Base-by-base conservation (phyloP, 1,284 basidiomycete genomes). In the Ganoderma leucocontextum region DNA sequence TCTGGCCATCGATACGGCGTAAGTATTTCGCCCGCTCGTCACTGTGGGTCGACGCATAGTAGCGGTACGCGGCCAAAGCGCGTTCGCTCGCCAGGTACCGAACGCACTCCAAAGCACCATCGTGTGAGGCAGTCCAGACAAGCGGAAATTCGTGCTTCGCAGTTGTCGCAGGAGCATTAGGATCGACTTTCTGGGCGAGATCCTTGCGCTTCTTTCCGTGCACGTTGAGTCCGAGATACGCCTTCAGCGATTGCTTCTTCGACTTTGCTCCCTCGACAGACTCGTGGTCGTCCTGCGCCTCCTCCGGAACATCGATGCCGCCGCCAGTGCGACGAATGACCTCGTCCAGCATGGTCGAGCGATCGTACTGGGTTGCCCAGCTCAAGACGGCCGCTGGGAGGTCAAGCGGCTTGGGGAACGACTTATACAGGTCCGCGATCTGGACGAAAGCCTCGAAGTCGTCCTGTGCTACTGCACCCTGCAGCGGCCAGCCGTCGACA, bases 191-290 rank as follows among this genome's bases (percentile, higher is more conserved):
- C 67, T 73, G 77, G 0, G 84, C 85, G 13, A 88, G 79, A 71
- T 89, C 87, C 38, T 81, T 81, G 4, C 86, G 80, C 73, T 89
- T 89, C 80, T 87, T 88, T 12, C 88, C 88, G 69, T 88, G 86
- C 19, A 89, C 86, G 64, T 84, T 84, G 52, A 90, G 78, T 0
- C 88, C 88, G 22, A 87, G 83, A 72, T 89, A 90, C 0, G 84
- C 67, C 71, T 81, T 84, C 72, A 81, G 82, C 6, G 68, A 41
- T 4, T 39, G 36, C 65, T 78, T 74, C 71, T 84, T 82, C 4
- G 76, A 73, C 19, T 63, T 66, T 63, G 72, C 2, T 74, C 75
- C 13, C 73, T 70, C 29, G 78, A 75, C 25, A 38, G 35, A 57
- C 22, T 66, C 71, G n/a, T 75, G 76, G 1, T 77, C 76, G 5